Conservation (phyloP, 2,329 filamentous ascomycete species). For the Xylaria multiplex region DNA sequence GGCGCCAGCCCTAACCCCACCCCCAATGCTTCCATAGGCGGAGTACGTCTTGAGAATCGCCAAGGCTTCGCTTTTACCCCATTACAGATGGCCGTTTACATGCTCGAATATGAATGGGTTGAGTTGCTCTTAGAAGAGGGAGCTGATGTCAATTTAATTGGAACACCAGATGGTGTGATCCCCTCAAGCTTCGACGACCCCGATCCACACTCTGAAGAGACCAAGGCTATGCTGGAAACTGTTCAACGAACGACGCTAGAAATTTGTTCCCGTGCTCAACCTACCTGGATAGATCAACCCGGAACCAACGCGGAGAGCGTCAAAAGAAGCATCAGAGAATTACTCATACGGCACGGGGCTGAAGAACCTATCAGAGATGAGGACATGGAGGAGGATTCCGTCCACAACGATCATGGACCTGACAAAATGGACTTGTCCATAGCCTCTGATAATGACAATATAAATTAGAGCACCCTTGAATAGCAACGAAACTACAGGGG, state of each 20-base stretch:
- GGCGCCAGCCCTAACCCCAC: slow-evolving; percentile 29
- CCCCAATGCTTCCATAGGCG: neutral
- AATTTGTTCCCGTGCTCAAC: slow-evolving; percentile 23
- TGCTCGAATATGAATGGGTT: slow-evolving; percentile 28
- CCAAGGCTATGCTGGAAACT: neutral
- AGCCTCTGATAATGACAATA: too few species aligned
- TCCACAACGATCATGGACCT: neutral
- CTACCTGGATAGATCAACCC: neutral
- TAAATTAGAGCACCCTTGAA: too few species aligned
- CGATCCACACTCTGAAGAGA: neutral
- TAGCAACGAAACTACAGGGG: too few species aligned
- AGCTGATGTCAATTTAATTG: slow-evolving; percentile 21
- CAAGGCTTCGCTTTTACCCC: slow-evolving; percentile 29
- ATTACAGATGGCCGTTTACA: slow-evolving; percentile 29
- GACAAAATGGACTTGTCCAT: too few species aligned
- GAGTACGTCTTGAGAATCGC: neutral
- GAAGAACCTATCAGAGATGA: neutral
- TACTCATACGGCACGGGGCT: slow-evolving; percentile 17
- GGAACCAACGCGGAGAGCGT: neutral
- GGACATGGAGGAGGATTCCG: neutral
- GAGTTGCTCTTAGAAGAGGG: slow-evolving; percentile 32
- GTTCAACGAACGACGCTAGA: slow-evolving; percentile 22
- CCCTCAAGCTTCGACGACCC: slow-evolving; percentile 14
- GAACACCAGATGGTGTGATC: slow-evolving; percentile 5
- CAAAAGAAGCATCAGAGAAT: slow-evolving; percentile 7